phyloP scores from a whole-genome alignment of 2,329 filamentous ascomycete species.

The Malbranchea cinnamomea region DNA sequence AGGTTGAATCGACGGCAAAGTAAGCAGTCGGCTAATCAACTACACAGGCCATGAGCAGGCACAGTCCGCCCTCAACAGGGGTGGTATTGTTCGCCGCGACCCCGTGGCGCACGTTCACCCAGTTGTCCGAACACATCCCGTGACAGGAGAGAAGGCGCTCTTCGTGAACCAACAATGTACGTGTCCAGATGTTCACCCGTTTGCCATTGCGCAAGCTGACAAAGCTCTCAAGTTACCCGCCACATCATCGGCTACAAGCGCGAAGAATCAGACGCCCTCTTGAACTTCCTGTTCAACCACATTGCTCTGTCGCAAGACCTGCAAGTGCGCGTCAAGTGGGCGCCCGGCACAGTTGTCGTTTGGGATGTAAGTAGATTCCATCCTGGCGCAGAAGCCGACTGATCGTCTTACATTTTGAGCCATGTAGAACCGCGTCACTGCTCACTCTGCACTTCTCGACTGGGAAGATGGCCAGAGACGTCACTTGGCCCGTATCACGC shows the following conservation, averaged over 20 bases:
- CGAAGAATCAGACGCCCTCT: conserved; percentile 64
- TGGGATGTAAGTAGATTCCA: conserved; percentile 48
- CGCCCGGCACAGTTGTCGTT: conserved; percentile 62
- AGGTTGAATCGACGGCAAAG: no score
- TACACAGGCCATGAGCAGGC: conserved; percentile 56
- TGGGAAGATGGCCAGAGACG: conserved; percentile 67
- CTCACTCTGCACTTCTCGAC: conserved; percentile 65
- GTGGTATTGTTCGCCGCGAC: conserved; percentile 59
- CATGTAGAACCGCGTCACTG: conserved; percentile 52
- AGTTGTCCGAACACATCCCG: conserved; percentile 65
- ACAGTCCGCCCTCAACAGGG: conserved; percentile 48
- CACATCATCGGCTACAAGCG: conserved; percentile 72
- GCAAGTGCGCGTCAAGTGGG: conserved; percentile 64
- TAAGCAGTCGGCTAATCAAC: no score
- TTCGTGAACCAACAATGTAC: conserved; percentile 73
- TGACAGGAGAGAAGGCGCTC: conserved; percentile 69
- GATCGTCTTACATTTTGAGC: conserved; percentile 6
- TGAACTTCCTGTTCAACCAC: conserved; percentile 66
- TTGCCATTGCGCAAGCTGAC: conserved; percentile 6
- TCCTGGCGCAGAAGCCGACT: not conserved
- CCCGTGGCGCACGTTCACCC: conserved; percentile 63
- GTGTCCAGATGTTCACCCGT: conserved; percentile 15
- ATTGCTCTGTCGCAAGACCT: conserved; percentile 58
- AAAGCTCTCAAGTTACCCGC: conserved; percentile 48
- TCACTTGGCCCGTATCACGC: conserved; percentile 68